Evolutionary conservation across 2,329 filamentous ascomycete genomes (phyloP).

Genomic region (Aspergillus candidus): DNA sequence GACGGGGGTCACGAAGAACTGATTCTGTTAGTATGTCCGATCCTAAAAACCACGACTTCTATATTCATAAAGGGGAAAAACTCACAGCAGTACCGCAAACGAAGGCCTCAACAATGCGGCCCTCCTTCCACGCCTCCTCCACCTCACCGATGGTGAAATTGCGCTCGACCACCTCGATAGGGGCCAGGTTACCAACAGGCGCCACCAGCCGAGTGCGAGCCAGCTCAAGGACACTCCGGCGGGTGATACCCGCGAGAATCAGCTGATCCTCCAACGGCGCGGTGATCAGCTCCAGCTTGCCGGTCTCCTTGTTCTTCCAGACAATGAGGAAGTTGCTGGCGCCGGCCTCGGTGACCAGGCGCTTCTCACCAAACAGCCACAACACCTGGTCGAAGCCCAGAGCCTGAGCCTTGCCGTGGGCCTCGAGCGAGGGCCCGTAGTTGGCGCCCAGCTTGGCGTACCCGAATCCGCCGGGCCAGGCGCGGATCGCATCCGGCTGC

Average conservation of each 20-base stretch:
- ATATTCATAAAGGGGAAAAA: conserved; percentile 16
- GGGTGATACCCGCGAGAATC: conserved; percentile 84
- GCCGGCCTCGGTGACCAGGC: conserved; percentile 81
- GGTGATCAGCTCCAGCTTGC: conserved; percentile 66
- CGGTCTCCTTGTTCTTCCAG: conserved; percentile 55
- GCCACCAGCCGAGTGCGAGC: conserved; percentile 55
- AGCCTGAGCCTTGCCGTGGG: conserved; percentile 66
- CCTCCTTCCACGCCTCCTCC: conserved; percentile 64
- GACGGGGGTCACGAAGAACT: conserved; percentile 67
- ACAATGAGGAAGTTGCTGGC: conserved; percentile 89
- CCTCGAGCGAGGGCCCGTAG: conserved; percentile 77
- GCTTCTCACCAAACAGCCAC: conserved; percentile 80
- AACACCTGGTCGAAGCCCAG: conserved; percentile 82
- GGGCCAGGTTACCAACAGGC: conserved; percentile 46
- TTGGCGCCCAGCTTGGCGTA: conserved; percentile 91
- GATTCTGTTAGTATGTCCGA: conserved; percentile 2
- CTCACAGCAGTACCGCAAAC: conserved; percentile 78
- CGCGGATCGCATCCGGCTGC: conserved; percentile 74
- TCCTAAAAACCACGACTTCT: not conserved
- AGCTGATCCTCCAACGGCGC: conserved; percentile 75
- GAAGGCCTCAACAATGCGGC: conserved; percentile 75
- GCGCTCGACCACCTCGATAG: conserved; percentile 79
- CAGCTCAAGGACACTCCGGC: conserved; percentile 70
- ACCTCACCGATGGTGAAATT: conserved; percentile 78
- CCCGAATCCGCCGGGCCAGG: conserved; percentile 90